Evolutionary conservation across 2,329 filamentous ascomycete genomes (phyloP).

Genomic region (Tolypocladium guangdongense): DNA sequence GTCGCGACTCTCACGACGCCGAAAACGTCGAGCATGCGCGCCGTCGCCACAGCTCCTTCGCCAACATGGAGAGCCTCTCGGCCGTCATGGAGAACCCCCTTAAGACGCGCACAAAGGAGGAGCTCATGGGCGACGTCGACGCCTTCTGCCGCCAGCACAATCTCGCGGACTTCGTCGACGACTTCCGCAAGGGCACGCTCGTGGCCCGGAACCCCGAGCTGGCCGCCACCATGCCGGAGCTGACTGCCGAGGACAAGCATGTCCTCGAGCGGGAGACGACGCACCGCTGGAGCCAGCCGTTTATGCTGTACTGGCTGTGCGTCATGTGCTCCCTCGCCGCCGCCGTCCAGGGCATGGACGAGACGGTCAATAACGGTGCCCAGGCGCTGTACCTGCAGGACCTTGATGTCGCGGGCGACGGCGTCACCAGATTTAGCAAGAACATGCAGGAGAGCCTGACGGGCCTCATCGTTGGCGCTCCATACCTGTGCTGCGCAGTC

Average conservation of each 20-base stretch:
- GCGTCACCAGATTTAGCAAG: constrained; percentile 36
- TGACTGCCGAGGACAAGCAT: constrained; percentile 17
- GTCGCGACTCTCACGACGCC: background rate
- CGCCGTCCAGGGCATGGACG: constrained; percentile 56
- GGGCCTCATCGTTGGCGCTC: constrained; percentile 21
- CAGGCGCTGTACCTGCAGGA: constrained; percentile 37
- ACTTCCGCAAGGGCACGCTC: constrained; percentile 26
- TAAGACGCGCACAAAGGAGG: constrained; percentile 4
- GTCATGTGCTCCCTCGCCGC: constrained; percentile 29
- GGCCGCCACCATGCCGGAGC: constrained; percentile 33
- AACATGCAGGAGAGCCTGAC: constrained; percentile 33
- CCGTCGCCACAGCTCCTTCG: constrained; percentile 4
- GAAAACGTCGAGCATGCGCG: constrained; percentile 3
- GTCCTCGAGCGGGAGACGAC: constrained; percentile 17
- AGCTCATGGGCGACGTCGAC: constrained; percentile 4
- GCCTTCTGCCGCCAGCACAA: constrained; percentile 17
- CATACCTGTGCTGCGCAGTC: constrained; percentile 7
- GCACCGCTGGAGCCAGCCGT: constrained; percentile 21
- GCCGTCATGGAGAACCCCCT: constrained; percentile 7
- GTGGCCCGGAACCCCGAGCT: constrained; percentile 25
- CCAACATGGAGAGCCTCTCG: constrained; percentile 5
- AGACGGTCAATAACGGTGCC: constrained; percentile 54
- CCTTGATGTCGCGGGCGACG: constrained; percentile 54
- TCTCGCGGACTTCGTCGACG: constrained; percentile 35
- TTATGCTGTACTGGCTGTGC: constrained; percentile 23